Evolutionary conservation across 768 basidiomycete genomes (phyloP), one percentile per base, ranked within the genome.

Genomic region (Russula earlei): DNA sequence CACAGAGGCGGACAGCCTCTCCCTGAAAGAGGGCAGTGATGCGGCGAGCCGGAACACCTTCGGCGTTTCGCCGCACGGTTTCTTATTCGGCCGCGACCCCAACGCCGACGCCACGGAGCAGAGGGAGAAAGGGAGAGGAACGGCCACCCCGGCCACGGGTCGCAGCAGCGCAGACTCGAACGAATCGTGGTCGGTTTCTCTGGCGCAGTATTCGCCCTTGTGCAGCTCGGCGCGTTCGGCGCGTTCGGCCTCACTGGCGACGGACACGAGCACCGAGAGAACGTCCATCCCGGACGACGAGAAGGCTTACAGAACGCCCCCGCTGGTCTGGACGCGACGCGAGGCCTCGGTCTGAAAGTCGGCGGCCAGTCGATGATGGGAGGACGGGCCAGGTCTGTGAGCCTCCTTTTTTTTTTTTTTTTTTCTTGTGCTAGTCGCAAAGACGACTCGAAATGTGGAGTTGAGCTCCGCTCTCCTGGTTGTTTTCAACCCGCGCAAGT

Each of bases 261-360:
- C 47, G n/a, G 51, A 37, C 17, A 25, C 7, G 20, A 33, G 55
- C n/a, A 42, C 53, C 11, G 49, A 41, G n/a, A 6, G 80, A 77
- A 10, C 74, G 65, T 12, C 73, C 74, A 56, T 70, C 68, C 67
- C 77, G 78, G 63, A 67, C 70, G n/a, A n/a, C n/a, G 67, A 82
- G 81, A 11, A 22, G 17, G 17, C 33, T 25, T 38, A 11, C 37
- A 44, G 47, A 41, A 37, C 36, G 10, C n/a, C 43, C 10, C 33
- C 33, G 11, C 29, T 41, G 19, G 33, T 34, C 17, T 42, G 25
- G 12, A 17, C 17, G 27, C 37, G 22, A 20, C 22, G 51, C 19
- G 25, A 15, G 11, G 25, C 38, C 7, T 29, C n/a, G 15, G 17
- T 38, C 40, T 25, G 12, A 41, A 20, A 27, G 9, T 15, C 42